Percentiles rank a stretch among this genome's conserved stretches.
phyloP scores from a whole-genome alignment of 148 eudicot genomes.

The Cornus suecica region DNA sequence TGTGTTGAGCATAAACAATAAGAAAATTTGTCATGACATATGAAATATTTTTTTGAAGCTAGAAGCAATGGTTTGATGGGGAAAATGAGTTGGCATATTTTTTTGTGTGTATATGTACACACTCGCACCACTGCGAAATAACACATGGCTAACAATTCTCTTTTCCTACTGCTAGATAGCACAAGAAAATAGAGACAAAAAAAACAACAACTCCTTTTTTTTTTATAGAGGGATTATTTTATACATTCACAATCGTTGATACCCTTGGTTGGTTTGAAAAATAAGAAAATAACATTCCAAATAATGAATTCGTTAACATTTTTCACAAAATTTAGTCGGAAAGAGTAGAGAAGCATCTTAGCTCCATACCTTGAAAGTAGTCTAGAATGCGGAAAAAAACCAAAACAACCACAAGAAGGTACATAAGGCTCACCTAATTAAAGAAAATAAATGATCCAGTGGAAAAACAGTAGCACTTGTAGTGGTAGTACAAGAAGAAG shows the following conservation, averaged over 20 bases:
- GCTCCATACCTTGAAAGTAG: not conserved
- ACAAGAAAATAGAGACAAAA: not conserved
- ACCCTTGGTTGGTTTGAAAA: too few relatives aligned
- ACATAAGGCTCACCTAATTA: constrained; percentile 11
- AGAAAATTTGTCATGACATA: not conserved
- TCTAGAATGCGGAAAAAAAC: not conserved
- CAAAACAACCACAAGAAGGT: not conserved
- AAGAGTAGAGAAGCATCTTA: not conserved
- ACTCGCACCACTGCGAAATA: too few relatives aligned
- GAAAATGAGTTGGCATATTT: too few relatives aligned
- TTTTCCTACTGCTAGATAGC: not conserved
- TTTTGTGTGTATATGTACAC: too few relatives aligned
- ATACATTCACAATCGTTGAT: too few relatives aligned
- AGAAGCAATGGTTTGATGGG: too few relatives aligned
- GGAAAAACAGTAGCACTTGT: not conserved
- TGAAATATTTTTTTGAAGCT: not conserved
- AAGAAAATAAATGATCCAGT: constrained; percentile 6
- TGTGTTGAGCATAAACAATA: not conserved
- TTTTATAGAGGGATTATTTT: too few relatives aligned
- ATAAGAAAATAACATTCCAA: not conserved
- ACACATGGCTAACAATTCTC: too few relatives aligned
- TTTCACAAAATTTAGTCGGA: not conserved
- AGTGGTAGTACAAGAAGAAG: not conserved
- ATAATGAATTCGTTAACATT: not conserved
- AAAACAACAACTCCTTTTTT: too few relatives aligned